These are phyloP conservation scores for Tricholoma furcatifolium DNA, from an alignment of 768 basidiomycete species.

Conservation along the genomic window DNA sequence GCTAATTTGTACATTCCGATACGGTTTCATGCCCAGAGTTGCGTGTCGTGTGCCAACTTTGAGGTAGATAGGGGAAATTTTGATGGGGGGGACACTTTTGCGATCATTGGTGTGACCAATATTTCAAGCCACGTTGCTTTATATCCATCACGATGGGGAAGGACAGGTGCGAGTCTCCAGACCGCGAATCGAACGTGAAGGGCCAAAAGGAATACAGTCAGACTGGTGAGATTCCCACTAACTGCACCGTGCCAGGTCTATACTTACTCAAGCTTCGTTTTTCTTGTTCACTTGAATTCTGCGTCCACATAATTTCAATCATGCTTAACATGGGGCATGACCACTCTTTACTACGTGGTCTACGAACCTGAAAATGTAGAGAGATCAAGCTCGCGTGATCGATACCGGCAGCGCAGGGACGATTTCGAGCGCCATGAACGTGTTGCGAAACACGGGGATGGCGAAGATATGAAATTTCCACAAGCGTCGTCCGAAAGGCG, in stretches of 20 bases:
- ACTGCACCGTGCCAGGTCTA: not conserved
- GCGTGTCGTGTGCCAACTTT: constrained; percentile 5
- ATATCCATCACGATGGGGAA: constrained; percentile 10
- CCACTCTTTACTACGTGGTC: not conserved
- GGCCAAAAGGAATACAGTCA: not conserved
- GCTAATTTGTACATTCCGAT: not conserved
- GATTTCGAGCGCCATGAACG: not conserved
- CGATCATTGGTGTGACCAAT: not conserved
- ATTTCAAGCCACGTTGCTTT: not conserved
- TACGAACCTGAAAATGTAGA: not conserved
- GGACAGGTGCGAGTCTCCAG: constrained; percentile 8
- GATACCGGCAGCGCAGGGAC: not conserved
- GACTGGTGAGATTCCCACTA: constrained; percentile 13
- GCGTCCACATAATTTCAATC: not conserved
- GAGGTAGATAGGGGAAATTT: constrained; percentile 1
- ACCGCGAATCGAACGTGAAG: not conserved
- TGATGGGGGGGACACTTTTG: too few relatives aligned
- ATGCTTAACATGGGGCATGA: not conserved
- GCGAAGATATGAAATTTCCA: not conserved
- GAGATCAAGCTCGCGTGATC: constrained; percentile 6
- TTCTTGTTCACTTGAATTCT: not conserved
- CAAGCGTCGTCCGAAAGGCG: not conserved
- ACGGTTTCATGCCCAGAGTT: too few relatives aligned
- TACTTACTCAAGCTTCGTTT: constrained; percentile 9
- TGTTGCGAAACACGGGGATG: not conserved